Conservation (phyloP, 768 basidiomycete species). For the Lentinus brumalis region DNA sequence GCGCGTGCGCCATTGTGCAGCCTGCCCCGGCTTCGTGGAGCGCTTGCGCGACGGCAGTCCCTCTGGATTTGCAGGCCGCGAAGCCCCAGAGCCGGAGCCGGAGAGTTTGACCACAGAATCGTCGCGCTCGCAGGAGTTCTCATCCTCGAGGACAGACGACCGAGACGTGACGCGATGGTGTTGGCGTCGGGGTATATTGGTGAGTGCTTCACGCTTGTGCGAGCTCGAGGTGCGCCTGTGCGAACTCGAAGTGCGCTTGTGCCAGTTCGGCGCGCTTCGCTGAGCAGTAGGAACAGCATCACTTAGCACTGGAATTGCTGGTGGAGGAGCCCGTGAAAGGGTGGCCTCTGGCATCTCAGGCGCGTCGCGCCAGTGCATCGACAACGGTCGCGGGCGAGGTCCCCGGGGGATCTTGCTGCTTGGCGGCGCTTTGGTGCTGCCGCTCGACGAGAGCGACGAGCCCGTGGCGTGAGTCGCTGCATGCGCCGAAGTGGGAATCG, state of each 20-base stretch:
- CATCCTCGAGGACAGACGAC: constrained; percentile 11
- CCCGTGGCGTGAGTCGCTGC: constrained; percentile 7
- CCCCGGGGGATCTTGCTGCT: constrained; percentile 28
- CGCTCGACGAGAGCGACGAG: constrained; percentile 2
- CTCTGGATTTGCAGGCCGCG: not conserved
- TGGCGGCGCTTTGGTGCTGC: constrained; percentile 4
- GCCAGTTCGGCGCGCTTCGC: too few relatives aligned
- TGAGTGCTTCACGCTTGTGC: constrained; percentile 29
- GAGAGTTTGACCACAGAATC: not conserved
- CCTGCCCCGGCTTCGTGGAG: constrained; percentile 14
- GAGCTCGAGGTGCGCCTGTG: not conserved
- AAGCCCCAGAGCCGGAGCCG: not conserved
- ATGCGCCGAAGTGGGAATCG: not conserved
- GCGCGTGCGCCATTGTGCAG: not conserved
- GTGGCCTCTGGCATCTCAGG: not conserved
- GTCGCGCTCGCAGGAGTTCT: not conserved
- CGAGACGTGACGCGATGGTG: constrained; percentile 18
- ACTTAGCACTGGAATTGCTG: too few relatives aligned
- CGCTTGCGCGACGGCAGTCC: constrained; percentile 4
- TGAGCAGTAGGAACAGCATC: too few relatives aligned
- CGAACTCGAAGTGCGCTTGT: too few relatives aligned
- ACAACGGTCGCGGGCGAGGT: constrained; percentile 21
- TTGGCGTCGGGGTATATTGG: constrained; percentile 35
- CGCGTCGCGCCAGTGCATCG: constrained; percentile 1
- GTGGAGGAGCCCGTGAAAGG: too few relatives aligned